These are phyloP conservation scores for Xylariales sp. DNA, from an alignment of 2,329 filamentous ascomycete species.

Conservation along the genomic window DNA sequence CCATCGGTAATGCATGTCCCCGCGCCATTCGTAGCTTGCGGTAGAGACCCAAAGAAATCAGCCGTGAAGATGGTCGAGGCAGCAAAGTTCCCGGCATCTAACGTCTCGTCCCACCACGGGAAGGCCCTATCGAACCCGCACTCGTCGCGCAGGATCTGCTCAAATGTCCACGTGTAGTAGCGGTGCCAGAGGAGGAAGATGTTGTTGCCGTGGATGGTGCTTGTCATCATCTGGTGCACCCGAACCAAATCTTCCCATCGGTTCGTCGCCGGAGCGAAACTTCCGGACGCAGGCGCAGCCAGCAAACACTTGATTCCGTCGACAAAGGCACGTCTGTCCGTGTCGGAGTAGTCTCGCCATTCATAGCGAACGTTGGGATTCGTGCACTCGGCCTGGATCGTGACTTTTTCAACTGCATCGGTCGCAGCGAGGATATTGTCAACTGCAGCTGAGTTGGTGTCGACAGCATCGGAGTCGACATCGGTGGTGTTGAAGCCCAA, in stretches of 20 bases:
- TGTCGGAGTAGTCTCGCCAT: slow-evolving; percentile 26
- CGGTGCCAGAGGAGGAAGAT: slow-evolving; percentile 30
- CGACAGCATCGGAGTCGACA: neutral
- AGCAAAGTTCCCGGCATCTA: slow-evolving; percentile 25
- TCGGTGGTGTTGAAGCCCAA: neutral
- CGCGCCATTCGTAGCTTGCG: slow-evolving; percentile 17
- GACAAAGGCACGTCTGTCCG: slow-evolving; percentile 25
- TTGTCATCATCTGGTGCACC: slow-evolving; percentile 26
- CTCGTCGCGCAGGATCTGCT: slow-evolving; percentile 26
- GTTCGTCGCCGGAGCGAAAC: slow-evolving; percentile 21
- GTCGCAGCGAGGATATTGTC: neutral
- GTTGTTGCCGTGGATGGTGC: slow-evolving; percentile 27
- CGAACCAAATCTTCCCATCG: slow-evolving; percentile 29
- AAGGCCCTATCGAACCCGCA: slow-evolving; percentile 26
- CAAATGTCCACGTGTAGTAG: slow-evolving; percentile 26
- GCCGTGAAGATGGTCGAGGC: slow-evolving; percentile 24
- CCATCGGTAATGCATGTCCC: slow-evolving; percentile 24
- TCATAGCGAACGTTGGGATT: slow-evolving; percentile 25
- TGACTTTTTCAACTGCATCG: neutral
- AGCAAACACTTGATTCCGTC: slow-evolving; percentile 25
- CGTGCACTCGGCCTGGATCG: slow-evolving; percentile 8
- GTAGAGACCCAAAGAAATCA: slow-evolving; percentile 26
- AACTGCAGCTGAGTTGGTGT: neutral
- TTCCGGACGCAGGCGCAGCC: slow-evolving; percentile 21
- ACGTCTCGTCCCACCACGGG: slow-evolving; percentile 31